Base-by-base conservation (phyloP, 2,329 filamentous ascomycete species). In the Trichoderma sp. region DNA sequence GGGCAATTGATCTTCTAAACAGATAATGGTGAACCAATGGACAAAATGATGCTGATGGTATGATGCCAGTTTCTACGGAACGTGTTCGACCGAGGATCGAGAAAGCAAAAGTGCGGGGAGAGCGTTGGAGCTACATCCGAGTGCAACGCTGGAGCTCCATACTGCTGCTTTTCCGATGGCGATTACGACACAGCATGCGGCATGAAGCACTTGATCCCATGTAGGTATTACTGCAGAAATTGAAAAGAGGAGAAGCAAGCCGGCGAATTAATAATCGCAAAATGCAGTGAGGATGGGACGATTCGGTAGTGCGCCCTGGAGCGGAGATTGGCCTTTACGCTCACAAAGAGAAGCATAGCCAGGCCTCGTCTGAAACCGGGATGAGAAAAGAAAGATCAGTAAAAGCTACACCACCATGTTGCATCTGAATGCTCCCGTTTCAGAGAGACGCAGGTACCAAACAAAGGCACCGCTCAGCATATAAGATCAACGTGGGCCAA, bases 371-470 rank as follows among this genome's bases (percentile, higher is more conserved):
- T 49, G 16, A 43, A 43, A 43, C 8, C 11, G 21, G 24, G 5
- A 49, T 30, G 5, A 14, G 26, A 58, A 4, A 18, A 61, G 3
- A 32, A 49, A 37, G 63, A 66, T 58, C 37, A 58, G 63, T 52
- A 49, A 18, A n/a, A 26, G 18, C 52, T 56, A n/a, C 14, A 32
- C 24, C 14, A 32, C 24, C n/a, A 54, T 49, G 63, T 30, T 49
- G n/a, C 52, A 66, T 66, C 11, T 58, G n/a, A 49, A 6, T 26
- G 37, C 28, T 49, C 5, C 5, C 28, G 24, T 55, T 58, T 46
- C 51, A 34, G 24, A 39, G n/a, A 21, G 51, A 66, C 10, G 52
- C 61, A 66, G 61, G 61, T 56, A 58, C 61, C 2, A n/a, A 7
- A 46, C n/a, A 30, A 66, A 24, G 52, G 8, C n/a, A 24, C 46